Evolutionary conservation across 495 filamentous ascomycete genomes (phyloP).

Genomic region (Trichoderma orchidacearum): DNA sequence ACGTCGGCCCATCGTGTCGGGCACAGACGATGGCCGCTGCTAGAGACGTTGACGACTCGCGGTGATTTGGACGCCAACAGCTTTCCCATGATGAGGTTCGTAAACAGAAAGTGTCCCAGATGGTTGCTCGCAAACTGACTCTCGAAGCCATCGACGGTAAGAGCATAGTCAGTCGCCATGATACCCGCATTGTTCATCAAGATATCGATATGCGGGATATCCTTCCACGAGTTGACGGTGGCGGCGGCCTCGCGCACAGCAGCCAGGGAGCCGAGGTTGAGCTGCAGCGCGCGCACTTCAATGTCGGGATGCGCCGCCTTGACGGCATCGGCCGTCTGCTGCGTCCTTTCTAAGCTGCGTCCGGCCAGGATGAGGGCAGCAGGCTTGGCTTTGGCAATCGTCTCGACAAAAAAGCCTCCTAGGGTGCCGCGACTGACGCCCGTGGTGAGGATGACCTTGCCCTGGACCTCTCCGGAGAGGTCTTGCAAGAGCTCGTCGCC

Average conservation of each 20-base stretch:
- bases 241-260: slow-evolving; percentile 28
- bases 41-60: slow-evolving; percentile 24
- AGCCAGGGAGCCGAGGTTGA: slow-evolving; percentile 31
- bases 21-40: slow-evolving; percentile 29
- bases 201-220: slow-evolving; percentile 36
- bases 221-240: slow-evolving; percentile 14
- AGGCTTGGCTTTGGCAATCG: slow-evolving; percentile 25
- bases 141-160: slow-evolving; percentile 50
- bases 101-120: slow-evolving; percentile 54
- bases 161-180: slow-evolving; percentile 34
- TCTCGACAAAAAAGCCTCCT: slow-evolving; percentile 23
- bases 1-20: slow-evolving; percentile 33
- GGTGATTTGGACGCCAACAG: slow-evolving; percentile 13
- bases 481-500: slow-evolving; percentile 6
- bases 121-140: slow-evolving; percentile 60
- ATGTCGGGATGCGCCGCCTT: slow-evolving; percentile 7
- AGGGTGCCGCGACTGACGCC: slow-evolving; percentile 28
- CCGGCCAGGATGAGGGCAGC: slow-evolving; percentile 32
- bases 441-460: slow-evolving; percentile 29
- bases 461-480: slow-evolving; percentile 4
- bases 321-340: slow-evolving; percentile 18
- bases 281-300: slow-evolving; percentile 13
- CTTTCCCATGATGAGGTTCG: slow-evolving; percentile 43
- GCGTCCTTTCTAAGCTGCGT: slow-evolving; percentile 22
- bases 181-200: slow-evolving; percentile 61